Evolutionary conservation across 2,329 filamentous ascomycete genomes (phyloP).

Genomic region (Acrocalymma vagum): DNA sequence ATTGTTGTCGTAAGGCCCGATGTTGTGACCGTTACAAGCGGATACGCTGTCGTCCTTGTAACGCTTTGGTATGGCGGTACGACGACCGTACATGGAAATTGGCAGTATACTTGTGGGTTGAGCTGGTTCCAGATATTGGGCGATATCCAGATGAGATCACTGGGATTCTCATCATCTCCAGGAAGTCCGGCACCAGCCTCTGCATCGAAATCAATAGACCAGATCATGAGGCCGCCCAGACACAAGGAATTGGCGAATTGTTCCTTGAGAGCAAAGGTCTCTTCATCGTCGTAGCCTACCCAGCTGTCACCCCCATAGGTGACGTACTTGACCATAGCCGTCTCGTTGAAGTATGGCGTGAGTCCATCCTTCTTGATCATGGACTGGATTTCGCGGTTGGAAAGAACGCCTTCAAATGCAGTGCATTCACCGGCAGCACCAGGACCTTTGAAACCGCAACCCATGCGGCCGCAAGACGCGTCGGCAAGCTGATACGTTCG

Average conservation of each 20-base stretch:
- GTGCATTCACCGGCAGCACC: conserved; percentile 29
- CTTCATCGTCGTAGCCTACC: conserved; percentile 50
- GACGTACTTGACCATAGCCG: conserved; percentile 42
- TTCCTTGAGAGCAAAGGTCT: conserved; percentile 55
- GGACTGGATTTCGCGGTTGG: conserved; percentile 43
- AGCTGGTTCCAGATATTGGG: conserved; percentile 8
- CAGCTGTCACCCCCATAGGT: conserved; percentile 41
- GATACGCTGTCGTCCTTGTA: conserved; percentile 14
- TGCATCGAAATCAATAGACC: conserved; percentile 21
- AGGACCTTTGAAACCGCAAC: conserved; percentile 16
- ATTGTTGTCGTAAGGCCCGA: conserved; percentile 11
- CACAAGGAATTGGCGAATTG: conserved; percentile 46
- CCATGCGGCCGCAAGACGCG: conserved; percentile 17
- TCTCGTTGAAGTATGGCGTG: conserved; percentile 27
- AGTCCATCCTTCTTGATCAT: conserved; percentile 29
- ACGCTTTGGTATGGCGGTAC: conserved; percentile 8
- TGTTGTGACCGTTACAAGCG: conserved; percentile 12
- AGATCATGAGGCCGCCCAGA: conserved; percentile 33
- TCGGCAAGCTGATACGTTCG: conserved; percentile 36
- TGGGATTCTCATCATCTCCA: conserved; percentile 11
- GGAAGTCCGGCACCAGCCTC: conserved; percentile 2
- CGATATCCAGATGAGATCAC: conserved; percentile 8
- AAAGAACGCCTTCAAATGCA: conserved; percentile 37
- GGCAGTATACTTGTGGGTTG: conserved; percentile 11
- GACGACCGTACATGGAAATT: conserved; percentile 11